These are phyloP conservation scores for Beauveria australis DNA, from an alignment of 2,329 filamentous ascomycete genomes.

Conservation along the genomic window DNA sequence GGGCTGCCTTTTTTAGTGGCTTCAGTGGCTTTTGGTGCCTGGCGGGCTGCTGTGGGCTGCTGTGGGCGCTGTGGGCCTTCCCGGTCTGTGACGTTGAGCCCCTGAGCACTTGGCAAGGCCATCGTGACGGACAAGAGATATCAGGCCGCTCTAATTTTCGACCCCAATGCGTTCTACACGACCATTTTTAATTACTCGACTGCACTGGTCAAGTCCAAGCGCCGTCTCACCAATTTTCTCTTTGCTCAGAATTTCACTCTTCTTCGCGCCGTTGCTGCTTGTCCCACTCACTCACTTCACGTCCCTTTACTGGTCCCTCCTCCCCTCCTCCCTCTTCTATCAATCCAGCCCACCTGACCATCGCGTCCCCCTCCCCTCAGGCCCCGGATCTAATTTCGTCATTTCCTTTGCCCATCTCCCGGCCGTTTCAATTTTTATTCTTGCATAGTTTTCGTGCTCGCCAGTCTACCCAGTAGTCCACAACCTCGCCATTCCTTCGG, in stretches of 20 bases:
- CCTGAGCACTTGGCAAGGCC: background rate
- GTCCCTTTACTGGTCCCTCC: background rate
- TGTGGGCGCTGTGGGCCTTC: background rate
- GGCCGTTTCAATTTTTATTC: constrained; percentile 1
- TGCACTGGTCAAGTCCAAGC: too few species aligned
- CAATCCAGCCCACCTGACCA: background rate
- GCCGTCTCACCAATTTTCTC: too few species aligned
- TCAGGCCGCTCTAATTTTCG: background rate
- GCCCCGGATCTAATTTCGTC: constrained; percentile 9
- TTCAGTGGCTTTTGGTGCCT: background rate
- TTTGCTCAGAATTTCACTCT: too few species aligned
- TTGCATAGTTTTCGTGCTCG: background rate
- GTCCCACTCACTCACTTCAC: background rate
- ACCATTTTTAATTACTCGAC: too few species aligned
- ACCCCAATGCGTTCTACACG: background rate
- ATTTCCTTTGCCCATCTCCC: constrained; percentile 10
- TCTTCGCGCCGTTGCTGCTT: background rate
- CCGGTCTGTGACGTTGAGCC: background rate
- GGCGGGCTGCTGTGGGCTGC: background rate
- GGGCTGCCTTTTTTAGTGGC: background rate
- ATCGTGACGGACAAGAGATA: too few species aligned
- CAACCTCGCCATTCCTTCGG: background rate
- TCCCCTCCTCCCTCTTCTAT: background rate
- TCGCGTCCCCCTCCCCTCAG: background rate
- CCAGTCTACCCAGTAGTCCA: background rate